A percentile compares a stretch with the other conserved stretches of the same genome.
phyloP scores from a whole-genome alignment of 768 basidiomycete species.

The Pleurotus cornucopiae region DNA sequence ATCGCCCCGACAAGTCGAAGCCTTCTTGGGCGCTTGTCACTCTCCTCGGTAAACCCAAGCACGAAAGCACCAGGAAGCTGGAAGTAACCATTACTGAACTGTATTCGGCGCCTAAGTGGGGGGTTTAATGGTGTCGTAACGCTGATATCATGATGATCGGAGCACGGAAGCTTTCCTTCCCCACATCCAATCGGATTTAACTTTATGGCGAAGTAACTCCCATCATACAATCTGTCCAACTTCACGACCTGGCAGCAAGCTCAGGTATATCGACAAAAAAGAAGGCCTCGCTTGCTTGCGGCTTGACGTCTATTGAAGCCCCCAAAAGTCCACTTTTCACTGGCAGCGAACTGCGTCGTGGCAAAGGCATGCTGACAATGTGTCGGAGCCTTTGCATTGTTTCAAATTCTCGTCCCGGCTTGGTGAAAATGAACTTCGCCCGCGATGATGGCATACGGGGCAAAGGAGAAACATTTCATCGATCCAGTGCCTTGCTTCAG shows the following conservation, averaged over 20 bases:
- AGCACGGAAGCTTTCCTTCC: constrained; percentile 7
- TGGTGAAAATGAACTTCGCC: too few relatives aligned
- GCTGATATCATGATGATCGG: constrained; percentile 7
- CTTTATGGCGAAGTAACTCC: not conserved
- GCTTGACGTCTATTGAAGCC: too few relatives aligned
- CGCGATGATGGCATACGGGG: too few relatives aligned
- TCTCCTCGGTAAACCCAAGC: too few relatives aligned
- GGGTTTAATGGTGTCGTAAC: not conserved
- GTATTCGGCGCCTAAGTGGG: not conserved
- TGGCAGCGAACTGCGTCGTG: too few relatives aligned
- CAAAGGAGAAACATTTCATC: too few relatives aligned
- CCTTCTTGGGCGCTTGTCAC: not conserved
- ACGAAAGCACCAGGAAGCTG: not conserved
- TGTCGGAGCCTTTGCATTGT: too few relatives aligned
- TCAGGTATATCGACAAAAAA: not conserved
- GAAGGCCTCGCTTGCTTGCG: not conserved
- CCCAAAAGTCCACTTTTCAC: too few relatives aligned
- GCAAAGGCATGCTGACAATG: too few relatives aligned
- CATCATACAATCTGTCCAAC: constrained; percentile 2
- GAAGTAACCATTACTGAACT: constrained; percentile 1
- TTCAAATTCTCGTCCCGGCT: too few relatives aligned
- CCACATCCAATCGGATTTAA: constrained; percentile 9
- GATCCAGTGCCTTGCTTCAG: too few relatives aligned
- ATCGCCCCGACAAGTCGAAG: not conserved
- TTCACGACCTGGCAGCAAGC: not conserved